Conservation (phyloP, 2,329 filamentous ascomycete genomes). For the Dactylellina cionopaga region DNA sequence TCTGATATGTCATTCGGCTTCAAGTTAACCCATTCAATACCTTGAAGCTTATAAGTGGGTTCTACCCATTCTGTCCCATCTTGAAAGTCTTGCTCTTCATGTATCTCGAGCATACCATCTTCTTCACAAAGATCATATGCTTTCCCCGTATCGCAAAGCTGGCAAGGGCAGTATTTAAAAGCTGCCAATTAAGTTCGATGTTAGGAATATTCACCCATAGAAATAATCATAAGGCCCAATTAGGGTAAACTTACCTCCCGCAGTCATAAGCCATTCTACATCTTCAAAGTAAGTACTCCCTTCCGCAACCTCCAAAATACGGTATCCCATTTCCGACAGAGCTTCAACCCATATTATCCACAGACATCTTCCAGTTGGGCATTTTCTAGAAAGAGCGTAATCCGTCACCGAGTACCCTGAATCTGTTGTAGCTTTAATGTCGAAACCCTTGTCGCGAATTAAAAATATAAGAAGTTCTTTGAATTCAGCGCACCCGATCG, state of each 20-base stretch:
- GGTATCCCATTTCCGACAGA: background rate
- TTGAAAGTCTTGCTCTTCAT: too few species aligned
- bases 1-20: background rate
- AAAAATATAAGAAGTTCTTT: conserved; percentile 12
- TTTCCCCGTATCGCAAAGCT: too few species aligned
- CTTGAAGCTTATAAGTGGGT: too few species aligned
- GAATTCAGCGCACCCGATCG: background rate
- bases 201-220: too few species aligned
- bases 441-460: background rate
- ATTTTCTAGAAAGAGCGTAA: background rate
- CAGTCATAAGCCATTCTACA: background rate
- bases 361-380: background rate
- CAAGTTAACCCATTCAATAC: too few species aligned
- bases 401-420: background rate
- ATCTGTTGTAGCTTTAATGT: background rate
- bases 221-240: background rate
- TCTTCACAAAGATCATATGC: too few species aligned
- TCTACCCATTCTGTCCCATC: too few species aligned
- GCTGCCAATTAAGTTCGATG: too few species aligned
- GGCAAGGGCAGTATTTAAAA: background rate
- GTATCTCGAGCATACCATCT: too few species aligned
- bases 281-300: background rate
- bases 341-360: conserved; percentile 7
- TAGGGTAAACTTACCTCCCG: background rate
- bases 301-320: conserved; percentile 8